A percentile compares a stretch with the other conserved stretches of the same genome.
These are phyloP conservation scores for Cenococcum geophilum DNA, from an alignment of 495 filamentous ascomycete species.

Conservation along the genomic window DNA sequence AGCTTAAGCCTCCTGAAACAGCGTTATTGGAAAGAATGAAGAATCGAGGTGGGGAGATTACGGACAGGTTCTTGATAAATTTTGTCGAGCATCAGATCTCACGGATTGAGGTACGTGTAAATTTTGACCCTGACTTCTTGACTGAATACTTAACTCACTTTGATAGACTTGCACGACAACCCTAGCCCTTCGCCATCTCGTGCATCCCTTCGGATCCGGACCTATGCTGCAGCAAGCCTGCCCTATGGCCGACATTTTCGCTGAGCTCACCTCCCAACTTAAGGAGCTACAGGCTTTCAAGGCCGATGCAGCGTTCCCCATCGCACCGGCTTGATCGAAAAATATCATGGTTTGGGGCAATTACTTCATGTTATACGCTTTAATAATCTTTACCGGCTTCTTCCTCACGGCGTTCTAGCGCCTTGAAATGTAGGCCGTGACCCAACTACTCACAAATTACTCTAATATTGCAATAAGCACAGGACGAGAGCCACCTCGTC, in stretches of 20 bases:
- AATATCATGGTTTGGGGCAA: background rate
- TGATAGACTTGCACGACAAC: conserved; percentile 40
- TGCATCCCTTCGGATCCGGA: conserved; percentile 36
- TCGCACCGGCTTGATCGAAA: conserved; percentile 21
- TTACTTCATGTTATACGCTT: background rate
- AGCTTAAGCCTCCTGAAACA: conserved; percentile 67
- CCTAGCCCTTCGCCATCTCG: conserved; percentile 40
- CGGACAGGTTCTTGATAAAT: conserved; percentile 75
- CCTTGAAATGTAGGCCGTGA: background rate
- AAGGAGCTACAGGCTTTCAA: conserved; percentile 35
- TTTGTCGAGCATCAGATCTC: conserved; percentile 92
- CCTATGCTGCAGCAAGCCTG: conserved; percentile 37
- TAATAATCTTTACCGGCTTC: background rate
- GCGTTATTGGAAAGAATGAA: conserved; percentile 78
- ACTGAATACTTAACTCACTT: background rate
- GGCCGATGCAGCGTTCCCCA: conserved; percentile 25
- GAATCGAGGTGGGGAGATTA: conserved; percentile 74
- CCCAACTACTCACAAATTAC: background rate
- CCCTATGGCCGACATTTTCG: conserved; percentile 39
- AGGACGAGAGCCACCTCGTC: conserved; percentile 4
- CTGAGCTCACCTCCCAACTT: conserved; percentile 33
- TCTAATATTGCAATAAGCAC: background rate
- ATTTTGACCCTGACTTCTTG: background rate
- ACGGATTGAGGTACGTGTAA: conserved; percentile 75
- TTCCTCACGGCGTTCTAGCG: background rate